Base-by-base conservation (phyloP, 306 rosid genomes). In the Heteromeles arbutifolia region DNA sequence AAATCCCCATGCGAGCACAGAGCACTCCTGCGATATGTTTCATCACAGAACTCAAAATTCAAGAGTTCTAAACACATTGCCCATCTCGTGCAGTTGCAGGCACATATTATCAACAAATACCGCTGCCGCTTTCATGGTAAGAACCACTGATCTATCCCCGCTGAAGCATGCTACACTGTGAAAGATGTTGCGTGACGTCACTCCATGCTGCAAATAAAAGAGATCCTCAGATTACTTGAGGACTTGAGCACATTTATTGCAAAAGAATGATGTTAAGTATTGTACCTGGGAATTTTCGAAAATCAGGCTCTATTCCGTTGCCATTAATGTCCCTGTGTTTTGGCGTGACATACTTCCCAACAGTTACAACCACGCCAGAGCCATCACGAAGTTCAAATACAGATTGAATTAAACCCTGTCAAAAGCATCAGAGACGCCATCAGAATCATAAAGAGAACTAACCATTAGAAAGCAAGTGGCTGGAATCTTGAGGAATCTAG, bases 341-440 rank as follows among this genome's bases (percentile, higher is more conserved):
- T 67, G 98, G 97, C 29, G 97, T 95, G 73, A 92, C 97, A 68
- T 95, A 95, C 89, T 95, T 95, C 69, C 97, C 97, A 72, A 95
- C 93, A 69, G 98, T 92, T 73, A 95, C 90, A 71, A 91, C 98
- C 69, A 95, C 92, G 45, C 97, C 98, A 65, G 98, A 95, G 74
- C 97, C 97, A 75, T 95, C 96, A 29, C 82, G 85, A 82, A 92
- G 97, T 80, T 95, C 97, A 73, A 95, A 95, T 66, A 95, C 97
- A 76, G 99, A 95, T 82, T 95, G 97, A 80, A 95, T 92, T 73
- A 95, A 79, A 73, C 99, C 97, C 97, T 92, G 85, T 63, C 22
- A 72, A 32, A 77, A 63, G n/a, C 67, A 85, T 71, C 63, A 48
- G 44, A 73, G 70, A 75, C 32, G 45, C 68, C 69, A 64, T 77